Evolutionary conservation across 768 basidiomycete genomes (phyloP).

Genomic region (Naganishia vaughanmartiniae): DNA sequence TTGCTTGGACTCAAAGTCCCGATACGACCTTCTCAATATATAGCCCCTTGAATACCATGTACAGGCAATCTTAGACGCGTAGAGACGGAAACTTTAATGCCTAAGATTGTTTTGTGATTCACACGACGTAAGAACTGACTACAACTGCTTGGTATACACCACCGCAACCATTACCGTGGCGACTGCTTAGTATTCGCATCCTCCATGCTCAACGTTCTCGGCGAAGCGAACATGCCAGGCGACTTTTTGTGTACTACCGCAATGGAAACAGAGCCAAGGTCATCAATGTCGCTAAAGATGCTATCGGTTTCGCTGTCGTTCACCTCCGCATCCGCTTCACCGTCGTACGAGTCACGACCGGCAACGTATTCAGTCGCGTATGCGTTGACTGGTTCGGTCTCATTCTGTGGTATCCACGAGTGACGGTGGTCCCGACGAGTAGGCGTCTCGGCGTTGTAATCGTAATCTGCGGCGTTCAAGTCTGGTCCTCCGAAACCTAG

Average conservation of each 20-base stretch:
- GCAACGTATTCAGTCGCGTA: background rate
- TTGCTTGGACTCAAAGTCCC: no score
- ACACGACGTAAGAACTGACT: background rate
- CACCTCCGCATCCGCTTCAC: conserved; percentile 1
- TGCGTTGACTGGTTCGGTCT: background rate
- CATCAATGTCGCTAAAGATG: conserved; percentile 21
- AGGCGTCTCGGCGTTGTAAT: background rate
- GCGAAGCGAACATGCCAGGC: conserved; percentile 9
- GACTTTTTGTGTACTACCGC: conserved; percentile 10
- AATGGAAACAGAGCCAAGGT: conserved; percentile 9
- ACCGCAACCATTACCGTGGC: background rate
- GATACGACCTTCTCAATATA: no score
- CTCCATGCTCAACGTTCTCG: conserved; percentile 6
- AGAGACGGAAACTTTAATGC: no score
- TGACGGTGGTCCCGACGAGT: background rate
- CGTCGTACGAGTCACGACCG: conserved; percentile 1
- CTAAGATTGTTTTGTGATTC: no score
- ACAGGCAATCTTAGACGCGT: no score
- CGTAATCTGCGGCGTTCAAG: background rate
- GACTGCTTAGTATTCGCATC: background rate
- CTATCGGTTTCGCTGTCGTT: conserved; percentile 22
- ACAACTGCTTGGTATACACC: background rate
- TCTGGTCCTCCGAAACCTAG: background rate
- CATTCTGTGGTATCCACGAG: background rate
- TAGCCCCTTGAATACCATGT: no score